phyloP scores from a whole-genome alignment of 192 early-diverging fungal species.

The Helicostylum pulchrum region DNA sequence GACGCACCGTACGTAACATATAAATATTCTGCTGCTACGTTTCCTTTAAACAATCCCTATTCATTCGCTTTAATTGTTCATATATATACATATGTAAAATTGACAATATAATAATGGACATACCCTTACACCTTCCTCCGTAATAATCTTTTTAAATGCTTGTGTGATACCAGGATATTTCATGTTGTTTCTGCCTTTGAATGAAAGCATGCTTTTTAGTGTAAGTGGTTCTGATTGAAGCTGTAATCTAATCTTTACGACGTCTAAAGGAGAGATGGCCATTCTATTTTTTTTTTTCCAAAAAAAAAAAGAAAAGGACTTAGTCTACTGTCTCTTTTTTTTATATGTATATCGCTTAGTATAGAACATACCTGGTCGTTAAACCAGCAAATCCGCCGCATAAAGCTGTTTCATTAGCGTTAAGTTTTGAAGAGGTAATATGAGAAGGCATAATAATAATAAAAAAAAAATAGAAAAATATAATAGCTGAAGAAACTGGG shows the following conservation, averaged over 20 bases:
- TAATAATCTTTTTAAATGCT: constrained; percentile 61
- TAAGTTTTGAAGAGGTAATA: constrained; percentile 20
- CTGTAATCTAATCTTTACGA: constrained; percentile 85
- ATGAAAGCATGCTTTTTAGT: constrained; percentile 19
- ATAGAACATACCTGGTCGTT: constrained; percentile 12
- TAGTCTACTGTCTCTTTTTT: no score
- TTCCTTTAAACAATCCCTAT: constrained; percentile 88
- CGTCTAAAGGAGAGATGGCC: constrained; percentile 86
- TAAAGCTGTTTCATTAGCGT: constrained; percentile 36
- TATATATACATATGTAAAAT: neutral
- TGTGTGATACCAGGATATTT: constrained; percentile 67
- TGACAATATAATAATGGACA: neutral
- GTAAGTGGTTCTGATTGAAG: constrained; percentile 25
- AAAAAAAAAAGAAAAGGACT: neutral
- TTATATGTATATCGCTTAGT: no score
- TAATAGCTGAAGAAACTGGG: neutral
- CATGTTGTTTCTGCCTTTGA: constrained; percentile 12
- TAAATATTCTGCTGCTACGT: constrained; percentile 85
- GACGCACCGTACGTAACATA: constrained; percentile 86
- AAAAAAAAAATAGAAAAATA: constrained; percentile 1
- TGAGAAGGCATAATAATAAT: constrained; percentile 22
- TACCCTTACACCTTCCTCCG: constrained; percentile 78
- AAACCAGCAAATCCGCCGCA: constrained; percentile 53
- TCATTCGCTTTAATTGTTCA: no score
- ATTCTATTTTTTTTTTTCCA: constrained; percentile 50